Evolutionary conservation across 2,329 filamentous ascomycete genomes (phyloP), one percentile per base, ranked within the genome.

Genomic region (Aspergillus brasiliensis): DNA sequence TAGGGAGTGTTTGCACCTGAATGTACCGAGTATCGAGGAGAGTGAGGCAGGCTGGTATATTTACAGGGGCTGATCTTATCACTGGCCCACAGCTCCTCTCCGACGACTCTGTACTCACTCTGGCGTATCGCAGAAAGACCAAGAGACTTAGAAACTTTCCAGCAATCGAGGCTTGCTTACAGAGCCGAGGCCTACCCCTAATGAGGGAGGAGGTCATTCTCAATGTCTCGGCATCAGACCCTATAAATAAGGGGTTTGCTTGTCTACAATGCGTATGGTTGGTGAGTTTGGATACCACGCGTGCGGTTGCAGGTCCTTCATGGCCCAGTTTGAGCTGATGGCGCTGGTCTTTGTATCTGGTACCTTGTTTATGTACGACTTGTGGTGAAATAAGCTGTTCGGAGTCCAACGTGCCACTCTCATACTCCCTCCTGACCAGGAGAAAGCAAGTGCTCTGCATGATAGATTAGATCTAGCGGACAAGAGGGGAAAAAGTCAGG

Each of bases 1-100:
- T 5, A 56, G 52, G 58, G 56, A 60, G 19, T 60, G 49, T 15
- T 38, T 56, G 8, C 58, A 60, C 19, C 25, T 54, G 13, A 57
- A 60, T 23, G 10, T 57, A 11, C 58, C 58, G 1, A 53, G 40
- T 3, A 5, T 40, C 1, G 31, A 57, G n/a, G 48, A 60, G 21
- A 52, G 58, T 13, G 54, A 57, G 2, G 49, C 58, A 1, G 53
- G 49, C 27, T 60, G 58, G 54, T 40, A 37, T 37, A 48, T 11
- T 1, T 10, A 38, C 15, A 17, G 48, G 40, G 38, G 48, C 17
- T 52, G 38, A 10, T 11, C 53, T 15, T 40, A 40, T 21, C 47
- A 54, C 38, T 47, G 54, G 54, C 54, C 54, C 3, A 56, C 42
- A 1, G 40, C 40, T 11, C 40, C 40, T 21, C 40, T 44, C 0